Percentiles rank a stretch among this genome's conserved stretches.
These are phyloP conservation scores for Albugo candida DNA, from an alignment of 352 stramenopile species.

Conservation along the genomic window DNA sequence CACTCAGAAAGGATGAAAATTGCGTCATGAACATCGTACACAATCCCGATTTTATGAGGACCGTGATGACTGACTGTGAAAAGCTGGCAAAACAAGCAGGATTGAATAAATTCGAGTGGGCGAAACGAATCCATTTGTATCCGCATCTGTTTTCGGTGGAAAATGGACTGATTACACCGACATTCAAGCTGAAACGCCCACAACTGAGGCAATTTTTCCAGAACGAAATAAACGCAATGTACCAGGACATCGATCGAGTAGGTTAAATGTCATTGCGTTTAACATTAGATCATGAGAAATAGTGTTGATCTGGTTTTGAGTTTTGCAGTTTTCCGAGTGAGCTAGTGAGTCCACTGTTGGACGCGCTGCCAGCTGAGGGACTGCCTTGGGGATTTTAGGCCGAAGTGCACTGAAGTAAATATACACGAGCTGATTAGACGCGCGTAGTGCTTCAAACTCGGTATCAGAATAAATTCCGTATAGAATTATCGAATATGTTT, in stretches of 20 bases:
- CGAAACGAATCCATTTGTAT: conserved; percentile 82
- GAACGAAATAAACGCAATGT: conserved; percentile 48
- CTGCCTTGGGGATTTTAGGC: no score
- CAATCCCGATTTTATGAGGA: conserved; percentile 15
- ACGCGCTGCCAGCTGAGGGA: no score
- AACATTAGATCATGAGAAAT: no score
- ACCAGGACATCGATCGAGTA: conserved; percentile 6
- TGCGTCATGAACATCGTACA: conserved; percentile 27
- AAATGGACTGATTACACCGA: conserved; percentile 91
- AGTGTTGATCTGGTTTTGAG: no score
- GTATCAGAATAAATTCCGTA: no score
- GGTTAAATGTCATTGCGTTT: background rate
- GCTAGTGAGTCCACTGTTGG: no score
- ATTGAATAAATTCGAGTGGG: conserved; percentile 86
- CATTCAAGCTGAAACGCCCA: conserved; percentile 89
- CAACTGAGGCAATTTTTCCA: conserved; percentile 43
- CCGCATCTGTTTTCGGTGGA: conserved; percentile 82
- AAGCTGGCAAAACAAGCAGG: conserved; percentile 24
- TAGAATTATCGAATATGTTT: no score
- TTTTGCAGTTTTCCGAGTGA: no score
- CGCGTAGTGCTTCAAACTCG: no score
- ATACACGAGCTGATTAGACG: no score
- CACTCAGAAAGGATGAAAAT: conserved; percentile 9
- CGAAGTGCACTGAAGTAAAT: no score
- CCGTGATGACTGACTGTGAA: conserved; percentile 23